A percentile compares a stretch with the other conserved stretches of the same genome.
Conservation (phyloP, 495 filamentous ascomycete genomes). For the Paragyromitra xinjiangensis region DNA sequence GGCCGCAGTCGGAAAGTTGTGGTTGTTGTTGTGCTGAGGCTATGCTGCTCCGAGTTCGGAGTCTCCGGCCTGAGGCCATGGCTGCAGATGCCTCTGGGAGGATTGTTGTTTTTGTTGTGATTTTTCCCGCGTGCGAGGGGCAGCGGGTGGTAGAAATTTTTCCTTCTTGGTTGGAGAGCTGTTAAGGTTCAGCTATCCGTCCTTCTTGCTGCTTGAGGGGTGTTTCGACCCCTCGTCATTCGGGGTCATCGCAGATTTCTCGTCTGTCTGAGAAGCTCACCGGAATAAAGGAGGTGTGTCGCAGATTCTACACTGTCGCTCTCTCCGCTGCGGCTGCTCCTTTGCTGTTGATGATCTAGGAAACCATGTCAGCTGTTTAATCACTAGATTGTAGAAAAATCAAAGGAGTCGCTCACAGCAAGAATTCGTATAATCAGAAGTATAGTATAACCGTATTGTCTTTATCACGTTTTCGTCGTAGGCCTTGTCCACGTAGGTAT, state of each 20-base stretch:
- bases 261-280: constrained; percentile 46
- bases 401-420: constrained; percentile 26
- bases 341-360: constrained; percentile 9
- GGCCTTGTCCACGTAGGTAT: constrained; percentile 6
- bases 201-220: constrained; percentile 33
- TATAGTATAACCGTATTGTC: constrained; percentile 5
- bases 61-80: constrained; percentile 47
- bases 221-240: constrained; percentile 35
- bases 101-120: background rate
- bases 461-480: constrained; percentile 22
- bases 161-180: constrained; percentile 26
- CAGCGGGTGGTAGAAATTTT: constrained; percentile 10
- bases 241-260: constrained; percentile 40
- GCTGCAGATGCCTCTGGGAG: background rate
- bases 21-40: constrained; percentile 30
- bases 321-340: constrained; percentile 29
- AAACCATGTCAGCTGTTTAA: constrained; percentile 37
- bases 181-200: constrained; percentile 49
- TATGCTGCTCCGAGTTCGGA: constrained; percentile 39
- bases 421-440: constrained; percentile 18
- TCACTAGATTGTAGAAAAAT: constrained; percentile 23
- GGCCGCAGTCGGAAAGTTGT: constrained; percentile 53
- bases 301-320: constrained; percentile 27
- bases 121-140: constrained; percentile 13
- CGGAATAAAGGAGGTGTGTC: constrained; percentile 37